Base-by-base conservation (phyloP, 1,284 basidiomycete species). In the Trichosporon asahii region DNA sequence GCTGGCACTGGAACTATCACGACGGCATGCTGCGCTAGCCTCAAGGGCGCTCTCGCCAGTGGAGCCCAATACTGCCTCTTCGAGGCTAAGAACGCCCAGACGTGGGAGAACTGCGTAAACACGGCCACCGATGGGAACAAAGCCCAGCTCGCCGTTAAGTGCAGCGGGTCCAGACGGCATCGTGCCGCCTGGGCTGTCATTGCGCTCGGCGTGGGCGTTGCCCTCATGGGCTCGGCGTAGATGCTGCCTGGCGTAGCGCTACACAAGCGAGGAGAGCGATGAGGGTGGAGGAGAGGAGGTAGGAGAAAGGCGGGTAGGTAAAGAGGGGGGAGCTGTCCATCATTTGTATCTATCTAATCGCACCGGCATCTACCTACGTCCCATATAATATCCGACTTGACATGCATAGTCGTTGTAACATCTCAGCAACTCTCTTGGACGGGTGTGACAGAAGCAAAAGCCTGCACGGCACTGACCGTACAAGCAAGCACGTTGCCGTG, bases 371-470 rank as follows among this genome's bases (percentile, higher is more conserved):
- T 53, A 53, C 4, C 49, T 53, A 53, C 23, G 3, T 53, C 46
- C 23, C 11, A n/a, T 53, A 53, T 53, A 53, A 53, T 53, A 11
- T 9, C 11, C 49, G 49, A 53, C 49, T 25, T 25, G 49, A 53
- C 21, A 53, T 53, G 49, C 49, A 53, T 53, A 53, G 49, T 25
- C 49, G 49, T 53, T 53, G 49, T 53, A 53, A 53, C 49, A 53
- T 53, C 25, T 53, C 21, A 25, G 49, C 49, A 53, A 5, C 5
- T 23, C 2, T 23, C 21, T 23, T 21, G 49, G 18, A 18, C 49
- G 23, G 15, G 40, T 18, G 37, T 44, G 40, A 44, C 40, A 44
- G 40, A 8, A n/a, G n/a, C n/a, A n/a, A n/a, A n/a, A n/a, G n/a
- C n/a, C n/a, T n/a, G n/a, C n/a, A n/a, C n/a, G n/a, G n/a, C n/a